Evolutionary conservation across 768 basidiomycete genomes (phyloP).

Genomic region (Dioszegia aurantiaca): DNA sequence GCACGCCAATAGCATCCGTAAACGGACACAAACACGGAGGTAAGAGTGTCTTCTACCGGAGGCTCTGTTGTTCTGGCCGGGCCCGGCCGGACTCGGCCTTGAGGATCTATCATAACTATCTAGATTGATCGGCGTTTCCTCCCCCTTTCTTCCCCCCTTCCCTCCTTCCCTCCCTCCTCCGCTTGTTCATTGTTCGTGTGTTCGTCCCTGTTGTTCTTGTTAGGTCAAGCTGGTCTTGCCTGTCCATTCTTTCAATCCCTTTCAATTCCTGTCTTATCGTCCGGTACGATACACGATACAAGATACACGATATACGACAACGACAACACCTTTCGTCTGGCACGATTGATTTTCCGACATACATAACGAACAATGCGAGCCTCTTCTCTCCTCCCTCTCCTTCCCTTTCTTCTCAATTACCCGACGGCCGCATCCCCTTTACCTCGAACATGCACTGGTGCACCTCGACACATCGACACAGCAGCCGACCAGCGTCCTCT

Average conservation of each 20-base stretch:
- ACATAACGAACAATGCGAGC: background rate
- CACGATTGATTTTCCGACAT: too few species aligned
- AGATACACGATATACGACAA: too few species aligned
- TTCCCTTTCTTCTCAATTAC: background rate
- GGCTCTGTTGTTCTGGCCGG: too few species aligned
- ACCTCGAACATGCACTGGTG: background rate
- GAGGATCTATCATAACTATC: slow-evolving; percentile 28
- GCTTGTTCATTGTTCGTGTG: background rate
- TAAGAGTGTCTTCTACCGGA: too few species aligned
- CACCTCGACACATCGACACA: too few species aligned
- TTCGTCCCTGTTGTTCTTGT: background rate
- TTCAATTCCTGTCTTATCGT: background rate
- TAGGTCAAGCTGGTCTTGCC: slow-evolving; percentile 14
- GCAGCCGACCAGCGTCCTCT: too few species aligned
- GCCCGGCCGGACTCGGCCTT: too few species aligned
- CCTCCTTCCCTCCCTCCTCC: slow-evolving; percentile 26
- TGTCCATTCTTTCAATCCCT: background rate
- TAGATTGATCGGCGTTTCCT: background rate
- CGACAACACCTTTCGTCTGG: too few species aligned
- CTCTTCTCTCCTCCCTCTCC: slow-evolving; percentile 4
- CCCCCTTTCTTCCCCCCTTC: slow-evolving; percentile 37
- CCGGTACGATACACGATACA: slow-evolving; percentile 1
- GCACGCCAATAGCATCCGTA: too few species aligned
- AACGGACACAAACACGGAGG: too few species aligned
- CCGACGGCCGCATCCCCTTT: background rate